Conservation (phyloP, 2,329 filamentous ascomycete genomes). For the Fusarium agapanthi region DNA sequence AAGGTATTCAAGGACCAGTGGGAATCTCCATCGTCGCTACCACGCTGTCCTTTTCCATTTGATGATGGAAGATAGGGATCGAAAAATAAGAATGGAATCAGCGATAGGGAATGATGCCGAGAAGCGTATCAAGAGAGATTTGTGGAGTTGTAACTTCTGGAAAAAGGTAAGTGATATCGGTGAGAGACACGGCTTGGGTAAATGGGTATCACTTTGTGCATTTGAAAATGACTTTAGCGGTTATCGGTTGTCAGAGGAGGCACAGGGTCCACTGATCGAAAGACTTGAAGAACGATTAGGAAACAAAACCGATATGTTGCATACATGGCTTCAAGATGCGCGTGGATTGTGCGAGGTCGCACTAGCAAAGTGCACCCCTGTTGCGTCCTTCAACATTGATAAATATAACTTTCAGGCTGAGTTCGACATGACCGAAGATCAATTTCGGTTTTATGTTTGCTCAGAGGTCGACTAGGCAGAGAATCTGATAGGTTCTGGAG, state of each 20-base stretch:
- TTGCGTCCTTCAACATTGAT: not conserved
- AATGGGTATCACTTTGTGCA: not conserved
- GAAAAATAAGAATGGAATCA: not conserved
- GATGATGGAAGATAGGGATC: not conserved
- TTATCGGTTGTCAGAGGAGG: not conserved
- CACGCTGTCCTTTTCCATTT: not conserved
- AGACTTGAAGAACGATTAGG: not conserved
- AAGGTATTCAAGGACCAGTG: not conserved
- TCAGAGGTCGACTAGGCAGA: not conserved
- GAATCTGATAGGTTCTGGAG: not conserved
- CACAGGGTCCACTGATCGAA: not conserved
- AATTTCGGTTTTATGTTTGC: not conserved
- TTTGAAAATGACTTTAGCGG: not conserved
- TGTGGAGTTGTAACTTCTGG: not conserved
- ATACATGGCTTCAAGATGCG: not conserved
- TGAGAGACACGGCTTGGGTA: not conserved
- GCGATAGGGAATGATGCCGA: not conserved
- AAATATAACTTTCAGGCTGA: not conserved
- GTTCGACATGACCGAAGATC: not conserved
- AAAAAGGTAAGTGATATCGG: not conserved
- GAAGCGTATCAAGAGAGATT: not conserved
- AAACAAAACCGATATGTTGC: not conserved
- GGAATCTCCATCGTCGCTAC: not conserved
- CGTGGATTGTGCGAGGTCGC: not conserved
- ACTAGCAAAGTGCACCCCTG: not conserved